Evolutionary conservation across 345 rosid genomes (phyloP), one percentile per base, ranked within the genome.

Genomic region (Alliaria petiolata): DNA sequence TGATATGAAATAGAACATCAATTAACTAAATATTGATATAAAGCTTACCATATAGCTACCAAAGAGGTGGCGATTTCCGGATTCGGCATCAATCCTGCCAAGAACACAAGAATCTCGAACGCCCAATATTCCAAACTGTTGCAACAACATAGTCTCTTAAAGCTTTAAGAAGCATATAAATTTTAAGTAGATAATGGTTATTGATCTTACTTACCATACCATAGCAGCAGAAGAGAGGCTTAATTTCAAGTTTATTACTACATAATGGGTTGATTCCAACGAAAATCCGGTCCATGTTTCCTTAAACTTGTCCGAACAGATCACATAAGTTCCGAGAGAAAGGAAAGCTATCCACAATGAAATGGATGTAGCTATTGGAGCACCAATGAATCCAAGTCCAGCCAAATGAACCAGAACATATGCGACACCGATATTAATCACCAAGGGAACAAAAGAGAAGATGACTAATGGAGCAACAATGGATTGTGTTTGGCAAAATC

Each of bases 401-500:
- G 90, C 65, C 19, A 54, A 7, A 26, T 78, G 54, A 52, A 86
- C 82, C 55, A 93, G 68, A 54, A 61, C 66, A 72, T 87, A 85
- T 0, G 80, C 74, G 8, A 78, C 10, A 3, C 82, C 93, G 4
- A 81, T 49, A 55, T 93, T 93, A 25, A 88, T 25, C 40, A 46
- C 76, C 22, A 81, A 6, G 1, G 92, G 86, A 14, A 88, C 14
- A 14, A 46, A 76, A 0, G 90, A 88, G 57, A 83, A 75, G 17
- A 80, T 20, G n/a, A 84, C 75, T 44, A 82, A 42, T 0, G 93
- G 86, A 73, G 72, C 9, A 7, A 88, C 81, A 6, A 84, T 57
- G 13, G 89, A 83, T 76, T 88, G 97, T 28, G 96, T 87, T 77
- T 93, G 93, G 57, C 86, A 89, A 81, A 87, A 90, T 59, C 93